Evolutionary conservation across 495 filamentous ascomycete species (phyloP).

Genomic region (Trypethelium eluteriae): DNA sequence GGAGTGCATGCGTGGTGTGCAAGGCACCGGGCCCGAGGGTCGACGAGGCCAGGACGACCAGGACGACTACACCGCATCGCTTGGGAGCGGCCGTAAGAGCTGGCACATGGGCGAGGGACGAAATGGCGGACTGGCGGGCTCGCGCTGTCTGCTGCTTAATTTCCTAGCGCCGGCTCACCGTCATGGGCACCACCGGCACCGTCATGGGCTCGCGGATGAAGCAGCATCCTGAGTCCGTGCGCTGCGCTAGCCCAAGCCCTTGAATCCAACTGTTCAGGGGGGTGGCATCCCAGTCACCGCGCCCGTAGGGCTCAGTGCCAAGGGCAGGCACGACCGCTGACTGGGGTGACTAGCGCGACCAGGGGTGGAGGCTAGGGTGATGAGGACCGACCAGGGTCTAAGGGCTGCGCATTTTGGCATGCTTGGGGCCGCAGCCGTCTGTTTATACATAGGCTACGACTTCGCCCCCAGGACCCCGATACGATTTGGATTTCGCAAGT

Average conservation of each 20-base stretch:
- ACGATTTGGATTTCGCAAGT: not conserved
- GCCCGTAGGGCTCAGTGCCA: slow-evolving; percentile 6
- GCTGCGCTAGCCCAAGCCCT: not conserved
- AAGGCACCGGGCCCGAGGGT: slow-evolving; percentile 1
- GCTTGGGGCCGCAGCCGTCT: slow-evolving; percentile 15
- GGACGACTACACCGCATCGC: slow-evolving; percentile 1
- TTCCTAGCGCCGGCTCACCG: slow-evolving; percentile 12
- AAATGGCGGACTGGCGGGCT: not conserved
- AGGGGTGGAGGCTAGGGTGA: too few species aligned
- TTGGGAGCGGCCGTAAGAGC: not conserved
- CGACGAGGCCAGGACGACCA: too few species aligned
- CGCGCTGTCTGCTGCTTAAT: slow-evolving; percentile 2
- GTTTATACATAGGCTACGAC: slow-evolving; percentile 19
- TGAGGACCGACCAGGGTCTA: too few species aligned
- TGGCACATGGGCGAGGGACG: not conserved
- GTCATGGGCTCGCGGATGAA: slow-evolving; percentile 6
- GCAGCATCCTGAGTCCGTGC: not conserved
- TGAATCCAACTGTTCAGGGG: not conserved
- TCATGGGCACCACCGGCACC: slow-evolving; percentile 2
- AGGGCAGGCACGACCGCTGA: too few species aligned
- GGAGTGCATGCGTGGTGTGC: not conserved
- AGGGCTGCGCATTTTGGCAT: not conserved
- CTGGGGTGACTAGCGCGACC: too few species aligned
- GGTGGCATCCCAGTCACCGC: not conserved
- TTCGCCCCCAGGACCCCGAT: slow-evolving; percentile 15